Evolutionary conservation across 2,329 filamentous ascomycete genomes (phyloP), one percentile per base, ranked within the genome.

Genomic region (Grosmannia clavigera): DNA sequence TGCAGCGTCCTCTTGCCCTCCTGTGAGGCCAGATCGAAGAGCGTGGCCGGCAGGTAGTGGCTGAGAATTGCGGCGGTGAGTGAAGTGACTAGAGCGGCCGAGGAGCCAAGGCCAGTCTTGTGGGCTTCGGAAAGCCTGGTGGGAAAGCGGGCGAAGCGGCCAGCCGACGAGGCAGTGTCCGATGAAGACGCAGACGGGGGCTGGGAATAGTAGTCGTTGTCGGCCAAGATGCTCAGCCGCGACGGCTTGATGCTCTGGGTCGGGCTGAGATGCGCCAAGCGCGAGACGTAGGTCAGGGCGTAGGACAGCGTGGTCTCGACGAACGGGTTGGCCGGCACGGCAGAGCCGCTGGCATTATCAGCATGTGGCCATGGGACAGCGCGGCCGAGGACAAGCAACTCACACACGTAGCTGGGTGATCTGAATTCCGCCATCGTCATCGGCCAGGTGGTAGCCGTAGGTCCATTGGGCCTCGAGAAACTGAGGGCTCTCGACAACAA

Each of bases 61-160:
- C 78, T 75, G 35, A 95, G 81, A 3, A 95, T 74, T 1, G 88
- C 84, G 50, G 86, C 88, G 1, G 88, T 90, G 50, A 99, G 82
- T 50, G 92, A 81, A 1, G 94, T 97, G 38, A 97, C 92, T 14
- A 99, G 82, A 4, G 94, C 94, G 4, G 94, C 94, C 1, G 92
- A 96, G 12, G 92, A 96, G 61, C 94, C 94, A 35, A 99, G 83
- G 2, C 94, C 94, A 0, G 94, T 99, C 77, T 99, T 99, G 79
- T 96, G 88, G 19, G 92, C 92, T 64, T 85, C 80, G 61, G 79
- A 75, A 43, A 99, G 81, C 6, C 85, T 82, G 19, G 92, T 85
- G 52, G 82, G 80, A 74, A 96, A 96, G 70, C 86, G 81, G 64
- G 84, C 81, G 75, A 97, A 97, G 63, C 84, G 83, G 48, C 56